phyloP scores from a whole-genome alignment of 164 flowering plant genomes.

The Magnolia kwangsiensis region DNA sequence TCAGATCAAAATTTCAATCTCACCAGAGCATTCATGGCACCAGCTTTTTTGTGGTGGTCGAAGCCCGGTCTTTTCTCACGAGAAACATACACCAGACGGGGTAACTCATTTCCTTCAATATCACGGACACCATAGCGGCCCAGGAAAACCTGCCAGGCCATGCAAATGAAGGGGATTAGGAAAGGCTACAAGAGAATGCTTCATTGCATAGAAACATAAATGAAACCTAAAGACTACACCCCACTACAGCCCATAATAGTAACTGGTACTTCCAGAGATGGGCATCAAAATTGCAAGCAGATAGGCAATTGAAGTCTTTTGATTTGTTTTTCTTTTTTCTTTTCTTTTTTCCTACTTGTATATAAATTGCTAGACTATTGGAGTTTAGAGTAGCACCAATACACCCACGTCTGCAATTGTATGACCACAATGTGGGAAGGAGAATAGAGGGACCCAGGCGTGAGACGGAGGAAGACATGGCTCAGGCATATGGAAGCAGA shows the following conservation, averaged over 20 bases:
- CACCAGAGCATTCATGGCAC: conserved; percentile 95
- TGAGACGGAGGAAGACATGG: no score
- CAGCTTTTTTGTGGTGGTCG: conserved; percentile 94
- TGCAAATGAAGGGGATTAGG: background rate
- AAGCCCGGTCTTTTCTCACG: conserved; percentile 96
- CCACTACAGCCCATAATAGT: no score
- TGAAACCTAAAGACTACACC: no score
- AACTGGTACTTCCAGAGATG: background rate
- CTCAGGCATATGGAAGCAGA: no score
- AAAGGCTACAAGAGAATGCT: background rate
- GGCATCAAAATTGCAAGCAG: background rate
- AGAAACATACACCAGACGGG: conserved; percentile 88
- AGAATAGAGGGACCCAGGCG: no score
- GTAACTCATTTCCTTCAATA: conserved; percentile 82
- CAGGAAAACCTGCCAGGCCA: conserved; percentile 63
- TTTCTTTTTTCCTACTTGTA: no score
- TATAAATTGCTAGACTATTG: no score
- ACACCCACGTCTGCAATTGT: no score
- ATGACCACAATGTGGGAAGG: no score
- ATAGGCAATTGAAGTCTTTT: background rate
- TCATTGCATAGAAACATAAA: background rate
- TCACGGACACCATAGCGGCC: conserved; percentile 92
- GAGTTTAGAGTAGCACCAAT: no score
- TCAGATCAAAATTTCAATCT: conserved; percentile 17
- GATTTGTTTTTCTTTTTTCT: no score